These are phyloP conservation scores for Alternaria postmessia DNA, from an alignment of 2,329 filamentous ascomycete species.

Conservation along the genomic window DNA sequence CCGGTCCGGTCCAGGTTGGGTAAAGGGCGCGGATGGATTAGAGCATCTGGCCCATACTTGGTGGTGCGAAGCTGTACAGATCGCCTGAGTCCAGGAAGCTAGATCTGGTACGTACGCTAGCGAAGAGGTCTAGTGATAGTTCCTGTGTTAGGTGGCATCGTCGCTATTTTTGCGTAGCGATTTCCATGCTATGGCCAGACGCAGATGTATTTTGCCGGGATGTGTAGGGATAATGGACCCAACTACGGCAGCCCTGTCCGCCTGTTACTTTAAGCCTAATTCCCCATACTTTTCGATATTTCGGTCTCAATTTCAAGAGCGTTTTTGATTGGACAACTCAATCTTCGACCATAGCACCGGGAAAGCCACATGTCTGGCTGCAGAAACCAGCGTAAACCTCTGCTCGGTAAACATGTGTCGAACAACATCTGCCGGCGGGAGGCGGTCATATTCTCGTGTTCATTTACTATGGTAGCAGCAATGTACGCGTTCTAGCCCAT, in stretches of 20 bases:
- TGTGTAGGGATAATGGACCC: conserved; percentile 28
- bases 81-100: background rate
- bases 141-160: conserved; percentile 16
- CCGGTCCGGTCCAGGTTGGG: background rate
- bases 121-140: background rate
- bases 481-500: conserved; percentile 28
- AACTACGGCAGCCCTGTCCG: conserved; percentile 29
- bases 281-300: conserved; percentile 31
- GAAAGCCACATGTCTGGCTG: conserved; percentile 25
- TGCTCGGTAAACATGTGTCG: conserved; percentile 15
- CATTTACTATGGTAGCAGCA: conserved; percentile 17
- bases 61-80: background rate
- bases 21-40: background rate
- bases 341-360: conserved; percentile 26
- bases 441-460: conserved; percentile 26
- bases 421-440: conserved; percentile 27
- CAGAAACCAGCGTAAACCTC: conserved; percentile 13
- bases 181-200: conserved; percentile 18
- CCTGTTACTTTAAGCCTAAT: conserved; percentile 39
- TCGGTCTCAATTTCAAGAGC: conserved; percentile 20
- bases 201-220: conserved; percentile 32
- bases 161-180: conserved; percentile 34
- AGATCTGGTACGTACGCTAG: background rate
- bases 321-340: conserved; percentile 30
- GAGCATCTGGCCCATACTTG: conserved; percentile 3